Percentiles rank a stretch among this genome's conserved stretches.
These are phyloP conservation scores for Phytophthora sp. DNA, from an alignment of 352 stramenopile genomes.

Conservation along the genomic window DNA sequence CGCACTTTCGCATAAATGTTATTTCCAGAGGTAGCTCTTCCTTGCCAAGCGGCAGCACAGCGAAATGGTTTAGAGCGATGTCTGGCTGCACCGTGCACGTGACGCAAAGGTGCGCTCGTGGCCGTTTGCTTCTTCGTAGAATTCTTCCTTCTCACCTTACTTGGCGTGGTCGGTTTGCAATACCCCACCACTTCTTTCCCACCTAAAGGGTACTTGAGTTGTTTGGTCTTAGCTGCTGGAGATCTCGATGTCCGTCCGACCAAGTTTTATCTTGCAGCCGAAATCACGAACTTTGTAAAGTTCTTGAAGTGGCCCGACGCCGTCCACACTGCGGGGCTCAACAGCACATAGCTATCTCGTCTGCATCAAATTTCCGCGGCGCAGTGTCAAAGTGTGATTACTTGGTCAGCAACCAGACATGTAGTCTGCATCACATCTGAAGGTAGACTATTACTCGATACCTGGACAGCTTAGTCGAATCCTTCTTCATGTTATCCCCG, in stretches of 20 bases:
- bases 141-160: constrained; percentile 89
- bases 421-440: no score
- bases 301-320: constrained; percentile 96
- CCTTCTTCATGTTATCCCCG: no score
- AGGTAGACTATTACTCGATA: no score
- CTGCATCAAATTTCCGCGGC: no score
- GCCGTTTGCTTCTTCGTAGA: constrained; percentile 93
- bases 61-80: constrained; percentile 94
- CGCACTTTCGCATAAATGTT: constrained; percentile 85
- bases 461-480: no score
- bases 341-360: constrained; percentile 96
- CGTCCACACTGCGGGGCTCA: constrained; percentile 95
- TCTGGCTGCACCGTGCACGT: constrained; percentile 93
- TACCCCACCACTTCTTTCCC: constrained; percentile 96
- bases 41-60: constrained; percentile 95
- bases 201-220: constrained; percentile 98
- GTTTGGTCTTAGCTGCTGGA: constrained; percentile 96
- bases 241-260: no score
- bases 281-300: constrained; percentile 98
- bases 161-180: constrained; percentile 96
- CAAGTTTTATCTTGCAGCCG: no score
- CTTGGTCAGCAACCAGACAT: no score
- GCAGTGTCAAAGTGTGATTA: no score
- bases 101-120: constrained; percentile 86
- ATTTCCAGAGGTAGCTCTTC: constrained; percentile 93